Base-by-base conservation (phyloP, 768 basidiomycete species). In the Clitopilus passeckerianus region DNA sequence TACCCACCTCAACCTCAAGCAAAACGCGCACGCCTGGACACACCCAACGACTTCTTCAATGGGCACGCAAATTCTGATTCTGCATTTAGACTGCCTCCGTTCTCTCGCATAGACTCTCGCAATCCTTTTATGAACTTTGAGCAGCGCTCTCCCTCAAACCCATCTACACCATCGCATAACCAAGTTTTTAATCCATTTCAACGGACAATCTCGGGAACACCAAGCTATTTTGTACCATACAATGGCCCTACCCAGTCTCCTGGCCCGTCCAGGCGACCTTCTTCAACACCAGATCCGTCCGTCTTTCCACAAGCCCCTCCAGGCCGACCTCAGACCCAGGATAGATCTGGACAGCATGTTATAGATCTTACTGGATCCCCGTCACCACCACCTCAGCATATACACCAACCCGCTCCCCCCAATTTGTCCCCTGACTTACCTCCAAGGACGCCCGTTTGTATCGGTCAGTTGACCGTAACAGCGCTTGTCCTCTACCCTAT, bases 401-500 rank as follows among this genome's bases (percentile, higher is more conserved):
- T 68, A 20, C 64, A 66, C 27, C 71, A 69, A 52, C 60, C 59
- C 59, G 66, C 63, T 57, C 68, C 65, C 5, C 53, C 70, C 30
- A 62, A 69, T 10, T 72, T 86, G 1, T 82, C 85, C 2, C 74
- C 77, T 8, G 87, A 90, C 50, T 72, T 91, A 16, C 80, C 89
- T 6, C 89, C 88, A 14, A 91, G 87, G 75, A 91, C 90, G 0
- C 89, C 91, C 15, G 86, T 95, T 56, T 95, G 94, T 70, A 93
- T 95, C 53, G 93, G 93, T 1, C 88, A 91, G 60, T 78, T 95
- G 34, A 78, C 80, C n/a, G 87, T 87, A 18, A 91, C 89, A 16
- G 93, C 91, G 14, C 82, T 95, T 24, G 85, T 95, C 34, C 78
- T 94, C n/a, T 91, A 93, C 70, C 92, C 90, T 7, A 82, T 90